A percentile compares a stretch with the other conserved stretches of the same genome.
Evolutionary conservation across 78 protist genomes (phyloP).

Genomic region (Capsaspora owczarzaki): DNA sequence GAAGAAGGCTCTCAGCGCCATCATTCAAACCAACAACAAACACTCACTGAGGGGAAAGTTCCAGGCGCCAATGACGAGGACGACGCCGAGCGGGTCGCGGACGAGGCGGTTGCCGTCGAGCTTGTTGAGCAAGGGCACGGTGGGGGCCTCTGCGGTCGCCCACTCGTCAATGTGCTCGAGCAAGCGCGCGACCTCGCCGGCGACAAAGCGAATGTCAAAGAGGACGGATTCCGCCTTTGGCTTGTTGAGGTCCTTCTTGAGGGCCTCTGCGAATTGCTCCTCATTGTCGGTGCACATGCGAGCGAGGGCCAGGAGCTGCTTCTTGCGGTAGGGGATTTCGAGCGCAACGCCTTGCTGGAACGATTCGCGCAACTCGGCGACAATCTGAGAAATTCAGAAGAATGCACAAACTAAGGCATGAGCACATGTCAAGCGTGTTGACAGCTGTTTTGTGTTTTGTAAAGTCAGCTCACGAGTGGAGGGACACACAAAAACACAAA

Average conservation of each 20-base stretch:
- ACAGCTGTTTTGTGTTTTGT: too few relatives aligned
- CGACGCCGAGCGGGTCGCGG: slow-evolving; percentile 82
- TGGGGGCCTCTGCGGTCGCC: neutral
- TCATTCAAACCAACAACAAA: neutral
- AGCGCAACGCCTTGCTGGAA: neutral
- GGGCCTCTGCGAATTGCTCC: neutral
- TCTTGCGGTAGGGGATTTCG: neutral
- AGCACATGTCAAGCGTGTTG: neutral
- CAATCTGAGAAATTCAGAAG: neutral
- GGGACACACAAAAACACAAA: too few relatives aligned
- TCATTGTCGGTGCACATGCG: neutral
- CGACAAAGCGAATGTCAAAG: neutral
- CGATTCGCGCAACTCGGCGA: neutral
- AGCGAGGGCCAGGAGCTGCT: neutral
- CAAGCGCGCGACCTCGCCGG: neutral
- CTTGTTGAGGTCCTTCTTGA: neutral
- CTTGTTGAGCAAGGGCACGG: neutral
- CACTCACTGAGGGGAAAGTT: slow-evolving; percentile 66
- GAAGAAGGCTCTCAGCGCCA: too few relatives aligned
- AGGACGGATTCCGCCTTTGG: neutral
- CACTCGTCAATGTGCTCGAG: neutral
- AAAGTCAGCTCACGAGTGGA: too few relatives aligned
- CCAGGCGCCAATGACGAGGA: slow-evolving; percentile 86
- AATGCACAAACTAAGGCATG: neutral
- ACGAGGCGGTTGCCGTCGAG: neutral